Conservation (phyloP, 2,329 filamentous ascomycete genomes). For the Exophiala viscosa region DNA sequence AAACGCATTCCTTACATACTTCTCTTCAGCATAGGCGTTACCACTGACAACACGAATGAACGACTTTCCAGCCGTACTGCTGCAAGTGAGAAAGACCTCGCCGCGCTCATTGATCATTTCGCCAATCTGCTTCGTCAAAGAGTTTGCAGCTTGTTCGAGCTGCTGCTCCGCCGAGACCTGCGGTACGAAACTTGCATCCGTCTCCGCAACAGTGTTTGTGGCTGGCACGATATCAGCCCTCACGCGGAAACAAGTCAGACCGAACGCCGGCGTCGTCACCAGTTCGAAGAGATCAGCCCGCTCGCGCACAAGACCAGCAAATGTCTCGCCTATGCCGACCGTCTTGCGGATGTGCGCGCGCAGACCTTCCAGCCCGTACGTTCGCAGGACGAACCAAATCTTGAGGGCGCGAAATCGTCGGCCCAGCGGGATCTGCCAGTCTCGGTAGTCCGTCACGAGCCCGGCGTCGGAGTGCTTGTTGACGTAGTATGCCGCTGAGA, state of each 20-base stretch:
- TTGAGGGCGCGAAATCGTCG: constrained; percentile 84
- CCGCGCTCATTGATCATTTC: constrained; percentile 69
- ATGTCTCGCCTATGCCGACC: constrained; percentile 65
- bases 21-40: constrained; percentile 65
- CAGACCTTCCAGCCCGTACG: constrained; percentile 74
- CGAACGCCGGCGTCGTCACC: constrained; percentile 70
- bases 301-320: constrained; percentile 60
- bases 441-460: constrained; percentile 87
- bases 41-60: constrained; percentile 78
- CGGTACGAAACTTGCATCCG: constrained; percentile 31
- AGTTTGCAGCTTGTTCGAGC: constrained; percentile 58
- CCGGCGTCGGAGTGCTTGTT: constrained; percentile 78
- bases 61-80: constrained; percentile 67
- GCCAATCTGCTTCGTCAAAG: constrained; percentile 69
- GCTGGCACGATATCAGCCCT: constrained; percentile 38
- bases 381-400: constrained; percentile 89
- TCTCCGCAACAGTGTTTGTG: constrained; percentile 21
- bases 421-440: constrained; percentile 95
- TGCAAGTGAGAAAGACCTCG: constrained; percentile 78
- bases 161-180: constrained; percentile 35
- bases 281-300: constrained; percentile 68
- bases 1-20: constrained; percentile 70
- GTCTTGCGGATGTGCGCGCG: constrained; percentile 68
- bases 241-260: constrained; percentile 71
- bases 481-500: constrained; percentile 75